phyloP scores from a whole-genome alignment of 208 protist genomes.

The Leishmania turanica region DNA sequence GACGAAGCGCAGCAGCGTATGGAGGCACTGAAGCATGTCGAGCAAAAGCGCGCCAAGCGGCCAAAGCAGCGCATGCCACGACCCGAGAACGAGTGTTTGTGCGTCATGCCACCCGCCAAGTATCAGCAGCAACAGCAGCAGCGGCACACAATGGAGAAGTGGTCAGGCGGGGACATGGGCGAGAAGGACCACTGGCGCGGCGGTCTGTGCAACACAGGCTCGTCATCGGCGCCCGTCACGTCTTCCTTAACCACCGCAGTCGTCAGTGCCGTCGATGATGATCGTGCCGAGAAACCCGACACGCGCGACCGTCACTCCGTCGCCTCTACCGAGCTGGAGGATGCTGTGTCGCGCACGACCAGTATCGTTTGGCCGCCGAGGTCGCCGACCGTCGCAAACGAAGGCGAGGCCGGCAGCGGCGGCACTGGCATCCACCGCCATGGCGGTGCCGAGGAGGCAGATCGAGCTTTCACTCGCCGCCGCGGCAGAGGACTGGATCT shows the following conservation, averaged over 20 bases:
- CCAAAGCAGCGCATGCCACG: not conserved
- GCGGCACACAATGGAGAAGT: not conserved
- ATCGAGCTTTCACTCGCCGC: constrained; percentile 9
- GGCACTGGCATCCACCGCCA: not conserved
- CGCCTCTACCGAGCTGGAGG: constrained; percentile 20
- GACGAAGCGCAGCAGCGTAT: constrained; percentile 31
- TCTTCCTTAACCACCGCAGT: not conserved
- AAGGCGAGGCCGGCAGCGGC: not conserved
- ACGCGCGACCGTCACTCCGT: constrained; percentile 12
- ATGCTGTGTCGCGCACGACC: constrained; percentile 19
- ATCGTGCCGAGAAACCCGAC: not conserved
- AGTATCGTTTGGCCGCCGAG: constrained; percentile 17
- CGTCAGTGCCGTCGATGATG: not conserved
- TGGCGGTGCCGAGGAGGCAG: not conserved
- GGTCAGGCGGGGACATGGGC: not conserved
- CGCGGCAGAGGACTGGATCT: constrained; percentile 23
- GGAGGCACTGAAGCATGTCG: constrained; percentile 1
- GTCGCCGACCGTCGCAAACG: constrained; percentile 11
- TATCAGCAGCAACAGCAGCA: constrained; percentile 4
- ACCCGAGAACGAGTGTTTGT: not conserved
- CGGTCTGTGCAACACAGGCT: not conserved
- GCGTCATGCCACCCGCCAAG: not conserved
- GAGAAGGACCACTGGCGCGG: not conserved
- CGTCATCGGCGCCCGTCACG: not conserved
- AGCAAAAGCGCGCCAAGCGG: not conserved